Base-by-base conservation (phyloP, 129 eudicot genomes). In the Saussurea involucrata region DNA sequence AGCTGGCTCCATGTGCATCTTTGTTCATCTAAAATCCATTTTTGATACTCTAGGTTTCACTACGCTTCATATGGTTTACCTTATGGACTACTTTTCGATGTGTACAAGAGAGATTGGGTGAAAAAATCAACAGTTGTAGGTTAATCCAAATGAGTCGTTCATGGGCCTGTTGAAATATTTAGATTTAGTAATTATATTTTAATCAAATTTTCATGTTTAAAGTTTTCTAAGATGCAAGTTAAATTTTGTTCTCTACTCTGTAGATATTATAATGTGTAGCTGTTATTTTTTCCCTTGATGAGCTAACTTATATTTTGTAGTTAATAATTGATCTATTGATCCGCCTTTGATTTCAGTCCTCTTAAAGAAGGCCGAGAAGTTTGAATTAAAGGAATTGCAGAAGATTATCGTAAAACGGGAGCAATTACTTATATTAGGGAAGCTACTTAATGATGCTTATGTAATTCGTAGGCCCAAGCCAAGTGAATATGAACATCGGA, bases 401-500 rank as follows among this genome's bases (percentile, higher is more conserved):
- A 80, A 66, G 63, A 80, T 82, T 72, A 75, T 34, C 61, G 37
- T 76, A 42, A 83, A 76, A 63, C 77, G 46, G n/a, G 85, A 79
- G 29, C 68, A 74, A 44, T 21, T 87, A 68, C 72, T 68, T 61
- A 67, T 83, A 24, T 80, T 95, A 29, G 87, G 85, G 8, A 80
- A 66, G 24, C 67, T 90, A 64, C 91, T 95, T 57, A 53, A 82
- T 49, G 90, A 88, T 78, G 88, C 86, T 71, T 95, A 85, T 82
- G 69, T 34, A 12, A 69, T 63, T 78, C 85, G 83, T 67, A 86
- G 88, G 28, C 99, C 99, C 57, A 90, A 84, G 53, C 82, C 85
- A 65, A 75, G 76, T 67, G 99, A 95, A 64, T 92, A 95, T 82
- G 85, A 85, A 33, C 83, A 61, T 53, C 92, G 99, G 40, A 77